phyloP scores from a whole-genome alignment of 2,329 filamentous ascomycete genomes.

The Lachnellula subtilissima region DNA sequence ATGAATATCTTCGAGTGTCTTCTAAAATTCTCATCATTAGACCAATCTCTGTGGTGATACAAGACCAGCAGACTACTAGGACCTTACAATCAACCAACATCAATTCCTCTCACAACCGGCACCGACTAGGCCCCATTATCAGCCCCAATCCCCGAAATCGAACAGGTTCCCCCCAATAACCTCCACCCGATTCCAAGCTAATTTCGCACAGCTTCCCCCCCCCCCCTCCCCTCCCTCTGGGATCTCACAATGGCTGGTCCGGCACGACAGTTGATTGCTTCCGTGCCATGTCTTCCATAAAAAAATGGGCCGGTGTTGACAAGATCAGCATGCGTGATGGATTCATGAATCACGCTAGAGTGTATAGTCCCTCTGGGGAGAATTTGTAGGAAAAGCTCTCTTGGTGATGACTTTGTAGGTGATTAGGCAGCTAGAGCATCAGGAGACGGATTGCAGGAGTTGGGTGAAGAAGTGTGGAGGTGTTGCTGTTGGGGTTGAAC shows the following conservation, averaged over 20 bases:
- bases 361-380: not conserved
- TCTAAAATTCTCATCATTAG: too few species aligned
- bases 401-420: too few species aligned
- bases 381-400: not conserved
- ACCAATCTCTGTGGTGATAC: too few species aligned
- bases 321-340: constrained; percentile 8
- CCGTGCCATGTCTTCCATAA: not conserved
- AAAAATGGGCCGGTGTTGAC: constrained; percentile 1
- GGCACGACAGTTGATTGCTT: constrained; percentile 1
- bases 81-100: too few species aligned
- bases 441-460: constrained; percentile 29
- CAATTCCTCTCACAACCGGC: too few species aligned
- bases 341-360: not conserved
- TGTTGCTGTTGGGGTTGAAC: constrained; percentile 36
- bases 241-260: not conserved
- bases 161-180: too few species aligned
- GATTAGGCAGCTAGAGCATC: constrained; percentile 29
- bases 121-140: too few species aligned
- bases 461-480: constrained; percentile 30
- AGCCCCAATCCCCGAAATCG: too few species aligned
- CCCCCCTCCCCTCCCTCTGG: not conserved
- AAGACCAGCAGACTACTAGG: too few species aligned
- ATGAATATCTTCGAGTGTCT: too few species aligned
- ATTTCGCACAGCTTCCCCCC: not conserved
- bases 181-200: not conserved